Conservation (phyloP, 176 grass and related monocot genomes). For the Chloris gayana region DNA sequence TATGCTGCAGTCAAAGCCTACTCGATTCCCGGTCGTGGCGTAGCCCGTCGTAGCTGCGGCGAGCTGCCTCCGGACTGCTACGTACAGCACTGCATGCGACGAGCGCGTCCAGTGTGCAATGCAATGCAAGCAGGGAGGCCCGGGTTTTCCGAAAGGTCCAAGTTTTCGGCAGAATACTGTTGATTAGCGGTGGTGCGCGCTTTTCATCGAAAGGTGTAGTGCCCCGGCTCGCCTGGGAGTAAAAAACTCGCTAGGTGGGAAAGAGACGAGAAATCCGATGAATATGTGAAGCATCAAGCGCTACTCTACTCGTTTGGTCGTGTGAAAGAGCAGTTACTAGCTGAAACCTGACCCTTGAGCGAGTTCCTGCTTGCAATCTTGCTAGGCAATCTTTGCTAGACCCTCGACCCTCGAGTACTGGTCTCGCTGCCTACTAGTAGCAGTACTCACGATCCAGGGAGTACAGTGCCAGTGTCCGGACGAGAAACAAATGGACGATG, state of each 20-base stretch:
- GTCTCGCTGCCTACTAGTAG: no score
- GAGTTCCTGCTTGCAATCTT: no score
- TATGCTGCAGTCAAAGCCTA: constrained; percentile 42
- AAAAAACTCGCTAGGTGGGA: background rate
- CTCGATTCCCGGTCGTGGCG: constrained; percentile 1
- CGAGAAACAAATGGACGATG: background rate
- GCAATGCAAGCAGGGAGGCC: background rate
- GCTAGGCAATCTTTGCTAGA: no score
- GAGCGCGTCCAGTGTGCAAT: background rate
- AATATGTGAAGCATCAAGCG: background rate
- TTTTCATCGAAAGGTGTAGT: constrained; percentile 31
- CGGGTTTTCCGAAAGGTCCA: constrained; percentile 51
- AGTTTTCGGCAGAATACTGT: background rate
- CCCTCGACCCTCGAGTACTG: no score
- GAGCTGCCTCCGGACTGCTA: constrained; percentile 9
- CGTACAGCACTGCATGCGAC: background rate
- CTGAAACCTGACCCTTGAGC: background rate
- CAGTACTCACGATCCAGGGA: no score
- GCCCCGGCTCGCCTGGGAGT: background rate
- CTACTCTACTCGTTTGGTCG: background rate
- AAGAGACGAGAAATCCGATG: background rate
- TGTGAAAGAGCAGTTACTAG: background rate
- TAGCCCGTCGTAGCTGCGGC: constrained; percentile 11
- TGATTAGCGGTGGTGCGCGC: background rate
- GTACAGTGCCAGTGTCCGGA: background rate